Evolutionary conservation across 768 basidiomycete genomes (phyloP).

Genomic region (Cystofilobasidium ferigula): DNA sequence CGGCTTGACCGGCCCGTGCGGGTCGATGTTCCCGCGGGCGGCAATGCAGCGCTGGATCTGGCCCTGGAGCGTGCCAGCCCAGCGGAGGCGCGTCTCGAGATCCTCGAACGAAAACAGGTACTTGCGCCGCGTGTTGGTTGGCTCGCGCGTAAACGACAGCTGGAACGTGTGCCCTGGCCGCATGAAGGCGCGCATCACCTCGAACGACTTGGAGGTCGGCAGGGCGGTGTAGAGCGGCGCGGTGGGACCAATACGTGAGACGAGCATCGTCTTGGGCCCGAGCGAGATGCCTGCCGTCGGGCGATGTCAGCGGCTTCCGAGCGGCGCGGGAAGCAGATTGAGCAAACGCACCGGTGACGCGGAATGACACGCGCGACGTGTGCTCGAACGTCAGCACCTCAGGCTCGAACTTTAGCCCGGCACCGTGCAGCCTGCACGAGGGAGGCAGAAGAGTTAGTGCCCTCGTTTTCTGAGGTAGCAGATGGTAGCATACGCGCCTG

Average conservation of each 20-base stretch:
- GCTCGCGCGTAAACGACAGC: conserved; percentile 55
- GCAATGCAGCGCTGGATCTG: conserved; percentile 28
- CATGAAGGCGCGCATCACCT: conserved; percentile 85
- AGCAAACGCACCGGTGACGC: conserved; percentile 56
- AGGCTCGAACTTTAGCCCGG: conserved; percentile 81
- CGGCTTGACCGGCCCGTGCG: conserved; percentile 34
- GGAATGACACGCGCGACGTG: conserved; percentile 73
- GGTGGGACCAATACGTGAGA: conserved; percentile 72
- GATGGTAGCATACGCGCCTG: conserved; percentile 56
- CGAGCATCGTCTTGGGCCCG: conserved; percentile 68
- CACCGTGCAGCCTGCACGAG: conserved; percentile 50
- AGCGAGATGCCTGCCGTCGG: conserved; percentile 46
- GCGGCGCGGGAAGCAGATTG: no score
- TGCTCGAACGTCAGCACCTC: conserved; percentile 66
- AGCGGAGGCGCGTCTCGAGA: conserved; percentile 52
- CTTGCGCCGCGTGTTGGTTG: conserved; percentile 49
- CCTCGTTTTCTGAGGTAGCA: background rate
- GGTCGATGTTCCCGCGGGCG: conserved; percentile 34
- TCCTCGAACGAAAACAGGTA: conserved; percentile 94
- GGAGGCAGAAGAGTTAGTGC: background rate
- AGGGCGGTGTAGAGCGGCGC: conserved; percentile 72
- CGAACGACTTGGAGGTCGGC: conserved; percentile 62
- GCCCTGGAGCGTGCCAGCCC: conserved; percentile 28
- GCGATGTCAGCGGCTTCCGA: background rate
- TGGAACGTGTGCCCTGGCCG: conserved; percentile 72